Conservation (phyloP, 345 rosid species). For the Mallotus nudiflorus region DNA sequence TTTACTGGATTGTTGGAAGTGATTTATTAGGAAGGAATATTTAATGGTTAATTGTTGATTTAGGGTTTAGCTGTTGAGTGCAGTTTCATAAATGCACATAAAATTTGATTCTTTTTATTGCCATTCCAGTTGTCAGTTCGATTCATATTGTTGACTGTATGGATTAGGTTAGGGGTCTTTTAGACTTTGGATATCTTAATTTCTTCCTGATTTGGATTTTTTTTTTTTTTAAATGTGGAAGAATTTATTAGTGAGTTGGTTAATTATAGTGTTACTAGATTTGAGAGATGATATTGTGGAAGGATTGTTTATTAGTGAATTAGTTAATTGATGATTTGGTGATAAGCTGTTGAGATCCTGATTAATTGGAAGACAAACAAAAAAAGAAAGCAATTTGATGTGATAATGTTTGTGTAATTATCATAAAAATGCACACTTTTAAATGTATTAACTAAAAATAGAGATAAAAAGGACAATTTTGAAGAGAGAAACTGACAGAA, state of each 20-base stretch:
- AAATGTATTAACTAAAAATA: too few species aligned
- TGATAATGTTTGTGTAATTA: background rate
- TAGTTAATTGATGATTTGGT: background rate
- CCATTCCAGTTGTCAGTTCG: too few species aligned
- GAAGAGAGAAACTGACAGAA: background rate
- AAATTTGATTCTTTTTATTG: too few species aligned
- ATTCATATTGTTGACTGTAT: too few species aligned
- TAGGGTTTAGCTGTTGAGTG: background rate
- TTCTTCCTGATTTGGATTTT: too few species aligned
- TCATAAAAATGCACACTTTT: too few species aligned
- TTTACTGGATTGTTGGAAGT: background rate
- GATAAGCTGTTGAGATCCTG: background rate
- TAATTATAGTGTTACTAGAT: background rate
- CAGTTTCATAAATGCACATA: too few species aligned
- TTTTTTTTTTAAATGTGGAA: background rate
- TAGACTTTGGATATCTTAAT: too few species aligned
- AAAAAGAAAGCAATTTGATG: constrained; percentile 10
- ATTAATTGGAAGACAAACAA: background rate
- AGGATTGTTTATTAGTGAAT: background rate
- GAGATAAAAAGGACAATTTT: background rate
- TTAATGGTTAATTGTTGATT: background rate
- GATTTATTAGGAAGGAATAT: background rate
- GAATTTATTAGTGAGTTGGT: background rate
- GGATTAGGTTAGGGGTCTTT: too few species aligned
- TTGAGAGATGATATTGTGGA: background rate